Conservation (phyloP, 305 asterid species). For the Lippia alba region DNA sequence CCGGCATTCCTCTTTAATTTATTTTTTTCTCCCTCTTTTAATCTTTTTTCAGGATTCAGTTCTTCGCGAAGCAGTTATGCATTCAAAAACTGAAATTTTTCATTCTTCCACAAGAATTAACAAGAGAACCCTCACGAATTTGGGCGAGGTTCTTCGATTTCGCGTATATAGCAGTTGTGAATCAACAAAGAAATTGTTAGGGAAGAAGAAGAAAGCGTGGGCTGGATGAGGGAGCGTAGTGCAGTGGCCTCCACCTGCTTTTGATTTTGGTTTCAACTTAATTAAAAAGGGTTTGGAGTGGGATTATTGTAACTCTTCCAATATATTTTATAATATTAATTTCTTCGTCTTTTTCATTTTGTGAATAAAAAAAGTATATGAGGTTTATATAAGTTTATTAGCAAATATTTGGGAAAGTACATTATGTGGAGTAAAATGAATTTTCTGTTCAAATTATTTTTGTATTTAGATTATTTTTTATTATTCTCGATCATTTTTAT, state of each 20-base stretch:
- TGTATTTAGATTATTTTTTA: no score
- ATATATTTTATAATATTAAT: no score
- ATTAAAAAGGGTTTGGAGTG: not conserved
- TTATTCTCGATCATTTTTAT: no score
- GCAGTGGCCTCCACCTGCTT: conserved; percentile 6
- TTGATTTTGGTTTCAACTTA: not conserved
- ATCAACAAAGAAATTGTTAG: conserved; percentile 1
- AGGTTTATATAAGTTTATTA: no score
- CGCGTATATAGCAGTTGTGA: conserved; percentile 4
- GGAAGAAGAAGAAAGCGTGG: not conserved
- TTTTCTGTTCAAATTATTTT: no score
- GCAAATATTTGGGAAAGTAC: no score
- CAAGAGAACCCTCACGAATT: not conserved
- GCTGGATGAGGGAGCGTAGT: conserved; percentile 25
- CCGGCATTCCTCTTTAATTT: conserved; percentile 48
- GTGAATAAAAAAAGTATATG: no score
- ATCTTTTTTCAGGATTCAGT: conserved; percentile 14
- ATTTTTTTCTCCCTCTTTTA: not conserved
- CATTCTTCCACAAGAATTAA: conserved; percentile 21
- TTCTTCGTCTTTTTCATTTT: no score
- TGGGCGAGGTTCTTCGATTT: not conserved
- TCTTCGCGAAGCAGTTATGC: not conserved
- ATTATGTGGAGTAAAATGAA: no score
- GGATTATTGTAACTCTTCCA: no score
- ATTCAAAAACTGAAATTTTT: conserved; percentile 10